phyloP scores from a whole-genome alignment of 495 filamentous ascomycete genomes.

The Lophium mytilinum region DNA sequence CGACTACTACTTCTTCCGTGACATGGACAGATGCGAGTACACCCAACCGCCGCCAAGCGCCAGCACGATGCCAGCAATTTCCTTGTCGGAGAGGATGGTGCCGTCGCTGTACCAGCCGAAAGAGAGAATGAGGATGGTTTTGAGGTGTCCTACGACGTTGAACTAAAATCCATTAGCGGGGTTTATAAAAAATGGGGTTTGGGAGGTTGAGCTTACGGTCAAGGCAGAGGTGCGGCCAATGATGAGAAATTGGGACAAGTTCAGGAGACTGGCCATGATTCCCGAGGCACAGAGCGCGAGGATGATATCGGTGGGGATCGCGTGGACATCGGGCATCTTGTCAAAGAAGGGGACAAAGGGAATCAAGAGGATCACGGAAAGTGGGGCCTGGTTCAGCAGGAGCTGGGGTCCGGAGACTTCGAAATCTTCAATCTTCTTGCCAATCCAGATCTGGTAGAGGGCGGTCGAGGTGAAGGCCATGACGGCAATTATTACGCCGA shows the following conservation, averaged over 20 bases:
- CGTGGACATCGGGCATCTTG: slow-evolving; percentile 26
- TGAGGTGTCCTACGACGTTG: slow-evolving; percentile 49
- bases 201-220: slow-evolving; percentile 2
- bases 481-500: slow-evolving; percentile 31
- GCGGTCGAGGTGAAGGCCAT: slow-evolving; percentile 33
- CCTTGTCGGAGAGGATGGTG: slow-evolving; percentile 34
- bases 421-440: slow-evolving; percentile 37
- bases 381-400: slow-evolving; percentile 35
- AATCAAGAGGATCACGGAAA: slow-evolving; percentile 32
- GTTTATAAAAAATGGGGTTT: background rate
- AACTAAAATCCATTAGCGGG: slow-evolving; percentile 1
- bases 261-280: slow-evolving; percentile 29
- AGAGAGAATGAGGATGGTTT: slow-evolving; percentile 43
- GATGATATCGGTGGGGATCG: slow-evolving; percentile 28
- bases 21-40: slow-evolving; percentile 22
- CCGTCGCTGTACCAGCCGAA: slow-evolving; percentile 43
- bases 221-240: slow-evolving; percentile 27
- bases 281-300: slow-evolving; percentile 29
- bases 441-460: slow-evolving; percentile 38
- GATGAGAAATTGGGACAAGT: slow-evolving; percentile 28
- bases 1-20: slow-evolving; percentile 6
- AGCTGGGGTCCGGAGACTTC: slow-evolving; percentile 31
- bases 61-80: slow-evolving; percentile 16
- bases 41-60: slow-evolving; percentile 25
- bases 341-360: slow-evolving; percentile 34